phyloP scores from a whole-genome alignment of 1,284 basidiomycete species.

The Boletellus sp. region DNA sequence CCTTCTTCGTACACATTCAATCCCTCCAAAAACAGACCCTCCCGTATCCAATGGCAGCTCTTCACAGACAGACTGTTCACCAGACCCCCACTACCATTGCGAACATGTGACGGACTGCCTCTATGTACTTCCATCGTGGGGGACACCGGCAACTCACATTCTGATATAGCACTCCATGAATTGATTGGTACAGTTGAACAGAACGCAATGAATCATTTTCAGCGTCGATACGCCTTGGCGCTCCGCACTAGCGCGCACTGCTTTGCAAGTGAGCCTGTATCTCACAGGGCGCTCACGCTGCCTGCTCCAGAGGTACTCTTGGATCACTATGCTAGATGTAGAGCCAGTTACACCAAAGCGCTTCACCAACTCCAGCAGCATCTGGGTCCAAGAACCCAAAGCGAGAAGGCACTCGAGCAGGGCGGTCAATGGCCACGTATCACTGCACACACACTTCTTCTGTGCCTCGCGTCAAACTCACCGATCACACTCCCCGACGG shows the following conservation, averaged over 20 bases:
- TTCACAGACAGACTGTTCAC: conserved; percentile 1
- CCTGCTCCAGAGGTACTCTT: conserved; percentile 11
- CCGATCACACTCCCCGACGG: not conserved
- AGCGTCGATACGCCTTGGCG: not conserved
- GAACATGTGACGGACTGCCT: too few relatives aligned
- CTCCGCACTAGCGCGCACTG: conserved; percentile 12
- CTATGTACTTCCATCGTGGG: too few relatives aligned
- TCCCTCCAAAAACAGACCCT: too few relatives aligned
- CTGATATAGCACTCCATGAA: not conserved
- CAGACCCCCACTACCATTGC: not conserved
- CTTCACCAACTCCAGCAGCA: too few relatives aligned
- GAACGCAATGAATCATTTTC: conserved; percentile 7
- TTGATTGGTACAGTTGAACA: not conserved
- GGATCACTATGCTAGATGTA: conserved; percentile 5
- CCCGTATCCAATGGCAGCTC: not conserved
- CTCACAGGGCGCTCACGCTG: too few relatives aligned
- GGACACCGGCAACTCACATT: not conserved
- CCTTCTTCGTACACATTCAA: too few relatives aligned
- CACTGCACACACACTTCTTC: conserved; percentile 18
- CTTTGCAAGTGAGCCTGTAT: conserved; percentile 2
- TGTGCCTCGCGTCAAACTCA: conserved; percentile 19
- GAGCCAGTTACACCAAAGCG: conserved; percentile 6
- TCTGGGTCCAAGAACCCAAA: too few relatives aligned
- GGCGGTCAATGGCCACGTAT: not conserved
- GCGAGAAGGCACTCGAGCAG: too few relatives aligned